phyloP scores from a whole-genome alignment of 768 basidiomycete species.

The Rhizopogon vesiculosus region DNA sequence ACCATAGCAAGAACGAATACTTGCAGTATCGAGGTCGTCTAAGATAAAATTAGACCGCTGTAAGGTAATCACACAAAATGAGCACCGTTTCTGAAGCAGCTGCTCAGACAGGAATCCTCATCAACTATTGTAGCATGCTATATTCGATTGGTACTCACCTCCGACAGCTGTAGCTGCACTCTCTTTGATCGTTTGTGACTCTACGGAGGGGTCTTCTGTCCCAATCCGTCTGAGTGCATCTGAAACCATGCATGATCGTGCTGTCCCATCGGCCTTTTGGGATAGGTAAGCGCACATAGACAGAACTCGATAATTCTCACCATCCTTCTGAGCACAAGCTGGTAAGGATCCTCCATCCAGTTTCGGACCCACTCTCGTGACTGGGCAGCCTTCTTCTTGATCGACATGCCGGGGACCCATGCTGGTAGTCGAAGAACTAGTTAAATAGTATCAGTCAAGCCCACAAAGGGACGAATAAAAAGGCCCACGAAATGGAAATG shows the following conservation, averaged over 20 bases:
- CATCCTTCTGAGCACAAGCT: slow-evolving; percentile 10
- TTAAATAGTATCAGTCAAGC: slow-evolving; percentile 1
- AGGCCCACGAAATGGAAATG: slow-evolving; percentile 7
- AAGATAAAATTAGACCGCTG: background rate
- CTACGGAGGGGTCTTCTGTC: background rate
- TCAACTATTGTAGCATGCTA: background rate
- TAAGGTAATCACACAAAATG: background rate
- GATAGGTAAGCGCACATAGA: background rate
- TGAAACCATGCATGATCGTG: slow-evolving; percentile 13
- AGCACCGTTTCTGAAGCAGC: slow-evolving; percentile 15
- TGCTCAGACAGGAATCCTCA: background rate
- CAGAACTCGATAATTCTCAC: slow-evolving; percentile 1
- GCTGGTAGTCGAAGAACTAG: slow-evolving; percentile 19
- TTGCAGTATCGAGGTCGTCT: slow-evolving; percentile 22
- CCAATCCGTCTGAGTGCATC: slow-evolving; percentile 7
- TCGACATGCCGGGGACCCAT: slow-evolving; percentile 25
- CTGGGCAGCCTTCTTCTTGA: slow-evolving; percentile 19
- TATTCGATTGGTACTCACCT: slow-evolving; percentile 7
- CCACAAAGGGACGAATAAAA: background rate
- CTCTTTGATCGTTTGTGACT: slow-evolving; percentile 13
- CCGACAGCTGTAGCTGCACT: slow-evolving; percentile 15
- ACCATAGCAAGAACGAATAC: slow-evolving; percentile 33
- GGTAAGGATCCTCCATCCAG: slow-evolving; percentile 18
- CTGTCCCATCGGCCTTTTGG: slow-evolving; percentile 9
- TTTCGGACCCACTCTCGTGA: slow-evolving; percentile 12